Conservation (phyloP, 306 rosid genomes). For the Lotus japonicus region DNA sequence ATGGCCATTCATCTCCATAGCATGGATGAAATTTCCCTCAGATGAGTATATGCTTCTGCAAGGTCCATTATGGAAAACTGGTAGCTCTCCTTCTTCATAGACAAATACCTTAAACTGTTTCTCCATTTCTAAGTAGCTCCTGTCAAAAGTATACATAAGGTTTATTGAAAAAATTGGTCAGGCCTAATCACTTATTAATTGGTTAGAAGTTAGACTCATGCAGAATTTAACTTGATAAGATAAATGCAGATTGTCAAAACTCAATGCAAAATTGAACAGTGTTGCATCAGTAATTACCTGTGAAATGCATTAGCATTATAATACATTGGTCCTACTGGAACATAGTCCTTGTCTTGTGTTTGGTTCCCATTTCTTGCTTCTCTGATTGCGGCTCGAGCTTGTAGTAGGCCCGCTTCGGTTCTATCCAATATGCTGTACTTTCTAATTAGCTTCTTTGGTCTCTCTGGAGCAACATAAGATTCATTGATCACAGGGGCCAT, state of each 20-base stretch:
- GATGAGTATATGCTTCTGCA: slow-evolving; percentile 91
- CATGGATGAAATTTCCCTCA: slow-evolving; percentile 84
- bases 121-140: slow-evolving; percentile 96
- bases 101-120: slow-evolving; percentile 66
- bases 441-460: slow-evolving; percentile 22
- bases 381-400: slow-evolving; percentile 70
- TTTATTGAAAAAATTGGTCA: not conserved
- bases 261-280: too few species aligned
- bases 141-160: slow-evolving; percentile 14
- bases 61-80: slow-evolving; percentile 85
- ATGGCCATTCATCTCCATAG: slow-evolving; percentile 58
- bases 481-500: slow-evolving; percentile 26
- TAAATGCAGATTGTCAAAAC: too few species aligned
- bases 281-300: slow-evolving; percentile 36
- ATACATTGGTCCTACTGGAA: slow-evolving; percentile 83
- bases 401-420: slow-evolving; percentile 53
- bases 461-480: slow-evolving; percentile 23
- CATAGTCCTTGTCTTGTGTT: slow-evolving; percentile 49
- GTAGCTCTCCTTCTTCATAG: slow-evolving; percentile 88
- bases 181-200: not conserved
- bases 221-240: too few species aligned
- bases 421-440: slow-evolving; percentile 40
- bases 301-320: slow-evolving; percentile 74
- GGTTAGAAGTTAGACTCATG: not conserved
- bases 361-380: slow-evolving; percentile 50